Evolutionary conservation across 2,329 filamentous ascomycete genomes (phyloP).

Genomic region (Aspergillus pseudoglaucus): DNA sequence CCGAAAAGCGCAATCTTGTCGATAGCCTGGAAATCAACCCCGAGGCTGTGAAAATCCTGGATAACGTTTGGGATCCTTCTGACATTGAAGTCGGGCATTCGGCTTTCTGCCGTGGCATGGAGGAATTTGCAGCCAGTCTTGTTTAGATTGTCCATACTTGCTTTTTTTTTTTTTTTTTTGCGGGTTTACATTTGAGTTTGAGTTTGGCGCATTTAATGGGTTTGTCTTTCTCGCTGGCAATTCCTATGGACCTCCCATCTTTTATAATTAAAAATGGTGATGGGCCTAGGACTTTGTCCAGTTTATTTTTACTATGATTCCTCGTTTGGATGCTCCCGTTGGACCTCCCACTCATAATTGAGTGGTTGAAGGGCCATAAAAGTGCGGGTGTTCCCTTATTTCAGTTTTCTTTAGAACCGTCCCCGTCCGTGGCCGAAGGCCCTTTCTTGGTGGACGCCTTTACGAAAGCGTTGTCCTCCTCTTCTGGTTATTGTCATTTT

Average conservation of each 20-base stretch:
- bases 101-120: slow-evolving; percentile 9
- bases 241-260: not conserved
- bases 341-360: not conserved
- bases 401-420: not conserved
- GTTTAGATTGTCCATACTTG: slow-evolving; percentile 4
- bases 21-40: slow-evolving; percentile 12
- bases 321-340: not conserved
- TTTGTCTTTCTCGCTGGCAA: not conserved
- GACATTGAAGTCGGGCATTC: slow-evolving; percentile 10
- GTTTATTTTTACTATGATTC: not conserved
- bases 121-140: slow-evolving; percentile 11
- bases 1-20: slow-evolving; percentile 8
- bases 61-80: slow-evolving; percentile 11
- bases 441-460: not conserved
- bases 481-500: not conserved
- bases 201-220: not conserved
- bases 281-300: slow-evolving; percentile 1
- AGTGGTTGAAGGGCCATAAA: not conserved
- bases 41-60: slow-evolving; percentile 7
- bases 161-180: not conserved
- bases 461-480: not conserved
- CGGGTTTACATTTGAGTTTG: not conserved
- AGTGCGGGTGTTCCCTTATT: not conserved
- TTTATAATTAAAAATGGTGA: not conserved
- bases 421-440: slow-evolving; percentile 2